Evolutionary conservation across 1,284 basidiomycete genomes (phyloP).

Genomic region (Cutaneotrichosporon mucoides): DNA sequence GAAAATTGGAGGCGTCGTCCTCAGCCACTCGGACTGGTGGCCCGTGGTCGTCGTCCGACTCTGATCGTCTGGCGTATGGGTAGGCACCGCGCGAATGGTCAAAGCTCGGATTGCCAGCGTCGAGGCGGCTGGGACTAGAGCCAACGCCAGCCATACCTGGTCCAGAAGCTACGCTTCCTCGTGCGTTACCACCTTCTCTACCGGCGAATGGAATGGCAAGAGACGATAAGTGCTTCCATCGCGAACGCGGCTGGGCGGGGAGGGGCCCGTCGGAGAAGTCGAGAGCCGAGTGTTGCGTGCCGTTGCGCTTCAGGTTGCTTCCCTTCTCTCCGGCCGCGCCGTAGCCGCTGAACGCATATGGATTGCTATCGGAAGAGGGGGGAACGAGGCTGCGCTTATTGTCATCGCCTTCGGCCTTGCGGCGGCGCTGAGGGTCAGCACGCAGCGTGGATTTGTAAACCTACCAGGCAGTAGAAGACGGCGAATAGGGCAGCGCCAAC

Average conservation of each 20-base stretch:
- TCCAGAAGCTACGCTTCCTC: background rate
- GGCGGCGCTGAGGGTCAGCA: background rate
- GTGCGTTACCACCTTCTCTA: background rate
- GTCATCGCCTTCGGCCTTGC: background rate
- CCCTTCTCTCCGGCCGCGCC: background rate
- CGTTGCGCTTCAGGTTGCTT: slow-evolving; percentile 12
- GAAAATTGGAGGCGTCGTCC: slow-evolving; percentile 1
- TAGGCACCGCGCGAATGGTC: background rate
- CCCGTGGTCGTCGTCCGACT: slow-evolving; percentile 9
- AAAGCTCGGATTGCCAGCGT: background rate
- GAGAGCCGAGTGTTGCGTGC: slow-evolving; percentile 14
- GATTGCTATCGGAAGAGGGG: background rate
- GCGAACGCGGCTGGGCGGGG: background rate
- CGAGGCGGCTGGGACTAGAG: background rate
- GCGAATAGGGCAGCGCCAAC: background rate
- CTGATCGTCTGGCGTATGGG: background rate
- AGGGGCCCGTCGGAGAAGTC: slow-evolving; percentile 19
- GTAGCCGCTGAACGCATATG: slow-evolving; percentile 3
- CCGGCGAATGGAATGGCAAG: background rate
- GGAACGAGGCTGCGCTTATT: too few species aligned
- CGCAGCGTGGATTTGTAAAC: background rate
- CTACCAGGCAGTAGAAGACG: background rate
- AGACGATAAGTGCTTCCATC: slow-evolving; percentile 1
- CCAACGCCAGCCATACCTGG: background rate
- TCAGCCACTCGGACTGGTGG: background rate